Conservation (phyloP, 805 yeast species). For the Saccharomyces eubayanus region DNA sequence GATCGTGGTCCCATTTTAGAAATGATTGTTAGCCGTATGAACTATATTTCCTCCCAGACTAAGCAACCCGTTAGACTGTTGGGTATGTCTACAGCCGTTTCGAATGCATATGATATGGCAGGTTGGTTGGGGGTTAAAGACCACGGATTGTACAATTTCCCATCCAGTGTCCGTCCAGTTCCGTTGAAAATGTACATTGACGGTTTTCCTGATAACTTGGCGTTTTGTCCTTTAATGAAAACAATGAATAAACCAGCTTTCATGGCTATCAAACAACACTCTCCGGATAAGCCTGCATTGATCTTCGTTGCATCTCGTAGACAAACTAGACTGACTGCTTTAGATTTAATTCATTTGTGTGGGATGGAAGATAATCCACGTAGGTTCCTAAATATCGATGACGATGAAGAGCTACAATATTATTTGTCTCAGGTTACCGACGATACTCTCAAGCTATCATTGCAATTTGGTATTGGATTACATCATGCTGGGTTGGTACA, state of each 20-base stretch:
- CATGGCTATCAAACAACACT: slow-evolving; percentile 85
- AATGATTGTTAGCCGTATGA: slow-evolving; percentile 87
- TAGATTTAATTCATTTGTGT: slow-evolving; percentile 64
- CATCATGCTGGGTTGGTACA: slow-evolving; percentile 97
- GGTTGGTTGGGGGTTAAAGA: slow-evolving; percentile 85
- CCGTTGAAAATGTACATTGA: slow-evolving; percentile 83
- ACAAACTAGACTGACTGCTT: slow-evolving; percentile 82
- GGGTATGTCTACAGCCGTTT: slow-evolving; percentile 90
- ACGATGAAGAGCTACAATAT: slow-evolving; percentile 72
- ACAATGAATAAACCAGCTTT: slow-evolving; percentile 73
- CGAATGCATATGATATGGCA: slow-evolving; percentile 87
- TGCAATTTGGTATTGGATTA: slow-evolving; percentile 76
- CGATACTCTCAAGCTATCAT: slow-evolving; percentile 67
- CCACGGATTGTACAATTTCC: slow-evolving; percentile 90
- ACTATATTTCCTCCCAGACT: slow-evolving; percentile 47
- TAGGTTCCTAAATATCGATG: slow-evolving; percentile 63
- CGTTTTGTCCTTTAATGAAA: slow-evolving; percentile 69
- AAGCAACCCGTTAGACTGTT: slow-evolving; percentile 82
- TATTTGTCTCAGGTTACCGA: slow-evolving; percentile 80
- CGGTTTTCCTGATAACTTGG: slow-evolving; percentile 74
- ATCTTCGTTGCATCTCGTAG: slow-evolving; percentile 92
- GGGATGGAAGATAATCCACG: slow-evolving; percentile 47
- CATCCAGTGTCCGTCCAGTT: slow-evolving; percentile 86
- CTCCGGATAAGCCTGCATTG: slow-evolving; percentile 90
- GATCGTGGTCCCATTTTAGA: slow-evolving; percentile 97